Evolutionary conservation across 495 filamentous ascomycete genomes (phyloP), one percentile per base, ranked within the genome.

Genomic region (Xylaria flabelliformis): DNA sequence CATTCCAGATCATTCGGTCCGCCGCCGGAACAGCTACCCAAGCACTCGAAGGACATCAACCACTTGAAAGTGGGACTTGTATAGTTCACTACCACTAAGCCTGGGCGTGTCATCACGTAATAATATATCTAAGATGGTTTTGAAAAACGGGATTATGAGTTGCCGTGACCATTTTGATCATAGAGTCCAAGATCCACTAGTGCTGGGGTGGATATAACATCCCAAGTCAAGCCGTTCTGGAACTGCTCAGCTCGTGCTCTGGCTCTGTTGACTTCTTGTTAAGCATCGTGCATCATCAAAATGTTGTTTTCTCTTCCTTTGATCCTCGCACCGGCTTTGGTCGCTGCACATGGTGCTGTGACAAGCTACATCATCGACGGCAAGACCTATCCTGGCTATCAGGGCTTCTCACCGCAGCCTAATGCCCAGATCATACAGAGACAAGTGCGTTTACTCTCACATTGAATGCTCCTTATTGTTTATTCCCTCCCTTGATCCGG

Each of bases 331-430:
- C 77, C 77, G 8, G 74, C 84, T 32, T 75, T 81, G 58, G 86
- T 77, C 69, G 79, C 83, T 39, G 87, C 84, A 58, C 87, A 90
- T 74, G 88, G 88, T 62, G 88, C 86, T 72, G 87, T 88, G 50
- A 85, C 86, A 36, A 85, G 83, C 76, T 90, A 90, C 79, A 81
- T 85, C 53, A 86, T 90, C 66, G 86, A 74, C 56, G 82, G 85
- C 56, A 84, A 78, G 70, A 85, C 73, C 24, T 89, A 87, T 73
- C 82, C 81, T 24, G 86, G 87, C 56, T 86, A 87, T 76, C 75
- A 85, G 44, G 86, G 85, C 12, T 88, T 83, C 77, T 82, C 82
- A 26, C 83, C 86, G 26, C 73, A 80, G 17, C 76, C 77, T 58
- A 80, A 78, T 48, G 84, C 85, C 70, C 76, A 81, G 64, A 83